Percentiles rank a stretch among this genome's conserved stretches.
These are phyloP conservation scores for Colletotrichum lentis DNA, from an alignment of 2,329 filamentous ascomycete genomes.

Conservation along the genomic window DNA sequence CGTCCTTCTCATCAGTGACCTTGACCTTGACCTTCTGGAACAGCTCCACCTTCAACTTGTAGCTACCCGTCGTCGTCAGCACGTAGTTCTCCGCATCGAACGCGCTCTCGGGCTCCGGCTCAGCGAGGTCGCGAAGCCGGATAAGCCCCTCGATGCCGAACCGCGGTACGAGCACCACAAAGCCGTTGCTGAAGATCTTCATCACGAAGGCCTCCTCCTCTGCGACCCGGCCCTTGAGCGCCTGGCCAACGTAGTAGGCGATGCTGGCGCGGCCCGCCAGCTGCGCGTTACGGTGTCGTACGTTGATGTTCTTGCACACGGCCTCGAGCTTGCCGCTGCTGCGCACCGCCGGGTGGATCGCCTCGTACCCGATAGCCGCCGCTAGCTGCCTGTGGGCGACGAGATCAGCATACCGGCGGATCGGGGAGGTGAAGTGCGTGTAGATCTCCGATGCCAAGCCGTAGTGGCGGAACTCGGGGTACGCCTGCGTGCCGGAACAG, in stretches of 20 bases:
- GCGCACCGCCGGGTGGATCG: slow-evolving; percentile 81
- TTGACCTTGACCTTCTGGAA: slow-evolving; percentile 92
- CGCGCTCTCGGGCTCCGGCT: slow-evolving; percentile 78
- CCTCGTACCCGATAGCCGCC: slow-evolving; percentile 92
- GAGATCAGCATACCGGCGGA: slow-evolving; percentile 96
- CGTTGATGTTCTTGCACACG: slow-evolving; percentile 98
- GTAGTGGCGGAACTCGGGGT: slow-evolving; percentile 96
- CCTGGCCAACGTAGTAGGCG: slow-evolving; percentile 97
- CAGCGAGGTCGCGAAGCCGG: slow-evolving; percentile 81
- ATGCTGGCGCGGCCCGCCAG: slow-evolving; percentile 93
- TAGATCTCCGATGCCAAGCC: slow-evolving; percentile 96
- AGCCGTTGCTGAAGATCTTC: slow-evolving; percentile 96
- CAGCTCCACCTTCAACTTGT: slow-evolving; percentile 73
- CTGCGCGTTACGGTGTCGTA: slow-evolving; percentile 95
- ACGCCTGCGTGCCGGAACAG: slow-evolving; percentile 89
- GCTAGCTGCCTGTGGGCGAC: slow-evolving; percentile 94
- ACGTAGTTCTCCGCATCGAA: slow-evolving; percentile 90
- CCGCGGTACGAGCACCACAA: slow-evolving; percentile 92
- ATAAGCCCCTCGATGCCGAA: slow-evolving; percentile 97
- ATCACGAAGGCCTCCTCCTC: slow-evolving; percentile 96
- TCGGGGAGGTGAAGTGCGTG: slow-evolving; percentile 97
- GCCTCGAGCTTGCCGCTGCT: slow-evolving; percentile 86
- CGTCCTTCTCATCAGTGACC: slow-evolving; percentile 92
- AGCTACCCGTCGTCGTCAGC: slow-evolving; percentile 67
- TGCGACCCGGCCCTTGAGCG: slow-evolving; percentile 77